Evolutionary conservation across 805 yeast species (phyloP).

Genomic region (Kuraishia capsulata): DNA sequence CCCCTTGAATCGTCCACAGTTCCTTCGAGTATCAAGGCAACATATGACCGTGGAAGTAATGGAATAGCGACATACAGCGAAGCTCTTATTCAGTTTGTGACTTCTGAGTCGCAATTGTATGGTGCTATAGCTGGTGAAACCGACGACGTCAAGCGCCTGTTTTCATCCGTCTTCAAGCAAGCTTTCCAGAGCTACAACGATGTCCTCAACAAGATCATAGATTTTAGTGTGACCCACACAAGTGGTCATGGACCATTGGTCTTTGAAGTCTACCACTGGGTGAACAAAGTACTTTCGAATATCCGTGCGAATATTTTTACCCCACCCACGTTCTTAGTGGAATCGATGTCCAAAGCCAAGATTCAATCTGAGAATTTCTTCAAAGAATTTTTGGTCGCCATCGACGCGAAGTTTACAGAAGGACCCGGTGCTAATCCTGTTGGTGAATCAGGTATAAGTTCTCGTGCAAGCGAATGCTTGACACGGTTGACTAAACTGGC

Average conservation of each 20-base stretch:
- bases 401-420: constrained; percentile 38
- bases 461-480: constrained; percentile 63
- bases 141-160: constrained; percentile 16
- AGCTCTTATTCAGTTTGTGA: constrained; percentile 38
- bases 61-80: constrained; percentile 48
- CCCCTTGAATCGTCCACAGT: constrained; percentile 37
- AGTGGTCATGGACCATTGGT: constrained; percentile 41
- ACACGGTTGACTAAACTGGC: constrained; percentile 57
- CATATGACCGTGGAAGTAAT: constrained; percentile 53
- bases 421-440: constrained; percentile 12
- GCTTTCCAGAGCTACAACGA: constrained; percentile 27
- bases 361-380: background rate
- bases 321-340: background rate
- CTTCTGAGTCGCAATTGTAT: constrained; percentile 39
- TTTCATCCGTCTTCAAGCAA: constrained; percentile 23
- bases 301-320: constrained; percentile 5
- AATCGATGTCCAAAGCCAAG: background rate
- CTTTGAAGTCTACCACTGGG: constrained; percentile 39
- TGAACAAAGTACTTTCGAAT: constrained; percentile 7
- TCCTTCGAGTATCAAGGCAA: constrained; percentile 28
- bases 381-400: background rate
- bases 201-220: constrained; percentile 27
- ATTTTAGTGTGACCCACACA: constrained; percentile 29
- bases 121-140: constrained; percentile 28
- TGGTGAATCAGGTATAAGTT: constrained; percentile 45